Conservation (phyloP, 2,329 filamentous ascomycete genomes). For the Clarireedia hainanense region DNA sequence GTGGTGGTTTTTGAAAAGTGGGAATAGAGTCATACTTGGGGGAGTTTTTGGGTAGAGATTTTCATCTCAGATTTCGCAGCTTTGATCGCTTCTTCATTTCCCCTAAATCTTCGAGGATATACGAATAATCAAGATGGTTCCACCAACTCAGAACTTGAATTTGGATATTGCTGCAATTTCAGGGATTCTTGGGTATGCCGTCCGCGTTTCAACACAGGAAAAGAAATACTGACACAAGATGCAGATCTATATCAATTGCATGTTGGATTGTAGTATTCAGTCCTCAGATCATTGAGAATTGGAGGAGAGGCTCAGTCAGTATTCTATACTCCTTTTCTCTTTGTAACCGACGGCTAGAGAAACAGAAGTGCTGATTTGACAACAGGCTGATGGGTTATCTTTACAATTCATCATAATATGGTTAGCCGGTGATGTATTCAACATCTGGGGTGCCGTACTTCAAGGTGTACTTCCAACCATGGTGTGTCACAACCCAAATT, state of each 20-base stretch:
- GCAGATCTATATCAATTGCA: constrained; percentile 86
- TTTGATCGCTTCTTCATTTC: not conserved
- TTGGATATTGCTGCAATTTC: constrained; percentile 86
- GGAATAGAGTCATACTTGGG: not conserved
- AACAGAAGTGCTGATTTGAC: not conserved
- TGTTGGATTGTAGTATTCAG: constrained; percentile 96
- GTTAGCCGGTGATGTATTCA: constrained; percentile 92
- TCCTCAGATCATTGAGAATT: constrained; percentile 94
- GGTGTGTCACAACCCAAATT: constrained; percentile 36
- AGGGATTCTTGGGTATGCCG: constrained; percentile 72
- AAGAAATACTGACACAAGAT: constrained; percentile 8
- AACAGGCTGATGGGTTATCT: constrained; percentile 71
- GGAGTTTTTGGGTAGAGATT: not conserved
- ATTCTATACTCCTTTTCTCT: not conserved
- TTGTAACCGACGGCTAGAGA: no score
- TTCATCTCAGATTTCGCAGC: not conserved
- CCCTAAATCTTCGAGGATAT: not conserved
- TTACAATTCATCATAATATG: constrained; percentile 90
- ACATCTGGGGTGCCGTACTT: constrained; percentile 84
- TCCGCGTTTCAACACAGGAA: not conserved
- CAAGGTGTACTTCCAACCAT: constrained; percentile 93
- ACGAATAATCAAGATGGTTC: constrained; percentile 29
- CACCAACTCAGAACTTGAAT: constrained; percentile 48
- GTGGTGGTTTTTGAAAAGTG: not conserved
- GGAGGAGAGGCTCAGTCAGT: constrained; percentile 58